Base-by-base conservation (phyloP, 1,139 yeast species). In the Yamadazyma mexicana region DNA sequence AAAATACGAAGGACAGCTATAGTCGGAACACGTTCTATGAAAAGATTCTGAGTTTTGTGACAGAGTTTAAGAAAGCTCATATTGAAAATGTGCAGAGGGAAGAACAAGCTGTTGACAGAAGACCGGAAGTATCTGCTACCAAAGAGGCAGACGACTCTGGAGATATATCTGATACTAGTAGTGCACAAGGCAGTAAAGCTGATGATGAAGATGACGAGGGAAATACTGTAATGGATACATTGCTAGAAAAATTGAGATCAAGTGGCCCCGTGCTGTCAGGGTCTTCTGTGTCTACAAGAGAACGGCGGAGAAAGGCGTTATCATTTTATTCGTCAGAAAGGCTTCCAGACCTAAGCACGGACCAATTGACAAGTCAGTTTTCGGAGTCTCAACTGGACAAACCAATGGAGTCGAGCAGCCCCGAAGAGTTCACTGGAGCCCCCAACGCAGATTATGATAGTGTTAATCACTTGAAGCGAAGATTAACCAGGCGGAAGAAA, bases 1-100 rank as follows among this genome's bases (percentile, higher is more conserved):
- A 92, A 58, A 83, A 84, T 53, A 71, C 79, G 1, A 59, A 63
- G 4, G 95, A 87, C 53, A 54, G 67, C 5, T 64, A 69, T 42
- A 63, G 74, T 37, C 53, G 70, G 34, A 65, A 63, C 39, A 51
- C 56, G 1, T 73, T 73, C 42, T 70, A 67, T 43, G 56, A 53
- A 31, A 73, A 72, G 46, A 61, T 73, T 44, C 58, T 61, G 25
- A 38, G 49, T 3, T 73, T 73, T 48, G 67, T 72, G 2, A 46
- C 50, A 17, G 77, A 73, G 40, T 72, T 68, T 47, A 72, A 68
- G 47, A 63, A 57, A 43, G 76, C 73, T 2, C 77, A 72, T 43
- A 54, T 69, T n/a, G 77, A 72, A 39, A 73, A 73, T 42, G 57
- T 73, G 23, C 77, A 71, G 50, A 56, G 64, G 40, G 78, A 73